Percentiles rank a stretch among this genome's conserved stretches.
Evolutionary conservation across 257 asterid species (phyloP).

Genomic region (Solanum chiquidenum): DNA sequence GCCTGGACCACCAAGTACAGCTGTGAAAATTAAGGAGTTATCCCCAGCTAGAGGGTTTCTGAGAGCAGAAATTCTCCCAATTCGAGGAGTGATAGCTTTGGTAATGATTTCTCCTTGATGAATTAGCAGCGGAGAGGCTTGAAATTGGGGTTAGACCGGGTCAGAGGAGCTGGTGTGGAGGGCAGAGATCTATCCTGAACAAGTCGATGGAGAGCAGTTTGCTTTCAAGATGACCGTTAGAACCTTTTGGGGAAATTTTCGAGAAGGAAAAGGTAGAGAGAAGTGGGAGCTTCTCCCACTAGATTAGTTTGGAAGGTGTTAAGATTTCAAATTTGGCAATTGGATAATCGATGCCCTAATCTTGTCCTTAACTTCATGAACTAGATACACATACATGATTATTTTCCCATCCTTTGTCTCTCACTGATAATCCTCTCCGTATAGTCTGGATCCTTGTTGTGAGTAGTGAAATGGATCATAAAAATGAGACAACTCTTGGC

Average conservation of each 20-base stretch:
- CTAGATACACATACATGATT: not conserved
- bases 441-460: not conserved
- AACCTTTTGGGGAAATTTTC: not conserved
- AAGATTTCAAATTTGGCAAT: not conserved
- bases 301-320: not conserved
- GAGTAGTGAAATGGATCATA: not conserved
- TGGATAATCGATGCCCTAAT: not conserved
- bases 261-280: not conserved
- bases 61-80: not conserved
- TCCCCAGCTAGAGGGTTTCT: not conserved
- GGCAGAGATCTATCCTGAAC: not conserved
- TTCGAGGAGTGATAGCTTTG: not conserved
- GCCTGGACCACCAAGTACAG: not conserved
- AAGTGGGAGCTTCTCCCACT: not conserved
- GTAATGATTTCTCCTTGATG: not conserved
- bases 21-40: not conserved
- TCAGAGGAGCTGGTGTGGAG: not conserved
- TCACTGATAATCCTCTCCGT: not conserved
- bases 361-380: not conserved
- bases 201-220: not conserved
- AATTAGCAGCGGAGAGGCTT: not conserved
- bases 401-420: not conserved
- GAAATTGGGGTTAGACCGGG: not conserved
- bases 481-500: not conserved
- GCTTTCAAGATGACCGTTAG: not conserved